Evolutionary conservation across 139 green algal genomes (phyloP).

Genomic region (Chlamydomonas asymmetrica): DNA sequence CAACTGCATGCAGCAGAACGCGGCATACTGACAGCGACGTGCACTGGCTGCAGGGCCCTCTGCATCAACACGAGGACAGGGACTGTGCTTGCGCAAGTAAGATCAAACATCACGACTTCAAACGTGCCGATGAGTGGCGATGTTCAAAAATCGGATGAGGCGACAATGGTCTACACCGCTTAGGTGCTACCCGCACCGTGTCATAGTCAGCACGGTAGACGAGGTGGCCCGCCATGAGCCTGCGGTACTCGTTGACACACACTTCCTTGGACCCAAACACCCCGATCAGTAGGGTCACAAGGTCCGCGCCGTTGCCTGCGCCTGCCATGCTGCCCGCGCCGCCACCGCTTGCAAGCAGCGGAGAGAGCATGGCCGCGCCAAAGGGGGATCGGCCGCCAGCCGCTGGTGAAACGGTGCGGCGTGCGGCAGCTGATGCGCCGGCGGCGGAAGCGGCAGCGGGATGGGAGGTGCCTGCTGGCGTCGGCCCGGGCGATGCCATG

Average conservation of each 20-base stretch:
- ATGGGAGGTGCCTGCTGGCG: too few species aligned
- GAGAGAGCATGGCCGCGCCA: too few species aligned
- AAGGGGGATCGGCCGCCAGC: too few species aligned
- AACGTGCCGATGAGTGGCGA: too few species aligned
- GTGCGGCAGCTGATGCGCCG: background rate
- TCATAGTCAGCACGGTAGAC: conserved; percentile 47
- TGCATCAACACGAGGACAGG: too few species aligned
- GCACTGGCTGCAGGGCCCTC: too few species aligned
- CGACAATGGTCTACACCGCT: too few species aligned
- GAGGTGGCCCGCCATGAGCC: conserved; percentile 83
- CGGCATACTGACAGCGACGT: too few species aligned
- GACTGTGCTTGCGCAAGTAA: too few species aligned
- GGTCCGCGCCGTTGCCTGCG: conserved; percentile 47
- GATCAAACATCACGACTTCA: too few species aligned
- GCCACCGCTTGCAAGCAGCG: background rate
- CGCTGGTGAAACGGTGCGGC: background rate
- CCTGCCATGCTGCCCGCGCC: background rate
- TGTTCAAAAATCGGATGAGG: too few species aligned
- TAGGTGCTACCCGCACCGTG: conserved; percentile 9
- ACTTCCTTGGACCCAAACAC: conserved; percentile 86
- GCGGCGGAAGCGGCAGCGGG: conserved; percentile 16
- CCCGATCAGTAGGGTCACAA: conserved; percentile 79
- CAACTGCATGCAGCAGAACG: too few species aligned
- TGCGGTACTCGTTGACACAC: conserved; percentile 91
- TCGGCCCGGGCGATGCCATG: background rate